Base-by-base conservation (phyloP, 176 grass and related monocot species). In the Thalia dealbata region DNA sequence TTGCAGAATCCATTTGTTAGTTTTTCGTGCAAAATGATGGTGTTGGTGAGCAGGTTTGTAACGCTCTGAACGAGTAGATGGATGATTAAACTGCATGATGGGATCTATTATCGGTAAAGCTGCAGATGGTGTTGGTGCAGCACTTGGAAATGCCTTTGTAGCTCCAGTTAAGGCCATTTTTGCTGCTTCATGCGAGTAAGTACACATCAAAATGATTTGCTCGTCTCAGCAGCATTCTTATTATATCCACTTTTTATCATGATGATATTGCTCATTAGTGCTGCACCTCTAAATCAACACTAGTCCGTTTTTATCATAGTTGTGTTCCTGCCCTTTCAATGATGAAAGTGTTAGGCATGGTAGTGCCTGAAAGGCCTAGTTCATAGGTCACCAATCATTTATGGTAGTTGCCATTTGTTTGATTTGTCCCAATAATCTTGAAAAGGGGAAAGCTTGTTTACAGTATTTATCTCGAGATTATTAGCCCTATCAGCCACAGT, bases 151-250 rank as follows among this genome's bases (percentile, higher is more conserved):
- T 44, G 55, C 35, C 14, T 44, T 74, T 16, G 30, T 61, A 42
- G 72, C 72, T 44, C 72, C 72, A 14, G 9, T 74, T 74, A 74
- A 61, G 72, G 61, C 72, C 10, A 61, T 74, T 8, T 74, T 61
- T 61, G 54, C 54, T 60, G 35, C 52, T 44, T 74, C 72, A 43
- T 74, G 72, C 72, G 72, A 74, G 72, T 74, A 74, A 74, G 72
- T 7, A 61, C 2, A 0, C 4, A 35, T 26, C 7, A 62, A 10
- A n/a, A n/a, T n/a, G n/a, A n/a, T n/a, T 6, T 22, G 59, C 16
- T 52, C 0, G 58, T 23, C 4, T 11, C 6, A 12, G 10, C 22
- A 61, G 21, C 58, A 22, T 2, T 28, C 12, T 63, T 28, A 14
- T 14, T 10, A 63, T 28, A 15, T 13, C 10, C 23, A 63, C 13